Base-by-base conservation (phyloP, 176 grass and related monocot species). In the Pontederia paniculata region DNA sequence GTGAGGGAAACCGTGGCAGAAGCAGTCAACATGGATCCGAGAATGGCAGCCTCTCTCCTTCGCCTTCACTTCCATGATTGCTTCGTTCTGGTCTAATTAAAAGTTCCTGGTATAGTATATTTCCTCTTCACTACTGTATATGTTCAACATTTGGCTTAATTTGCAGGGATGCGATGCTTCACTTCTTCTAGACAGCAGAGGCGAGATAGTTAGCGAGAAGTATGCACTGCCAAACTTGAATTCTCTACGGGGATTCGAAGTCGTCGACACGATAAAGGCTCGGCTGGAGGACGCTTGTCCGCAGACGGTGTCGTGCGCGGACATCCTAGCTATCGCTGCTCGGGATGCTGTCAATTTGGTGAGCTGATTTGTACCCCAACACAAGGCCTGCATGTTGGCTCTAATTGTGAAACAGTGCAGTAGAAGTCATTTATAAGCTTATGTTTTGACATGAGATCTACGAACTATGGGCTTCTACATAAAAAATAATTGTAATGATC, bases 11-110 rank as follows among this genome's bases (percentile, higher is more conserved):
- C 37, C 16, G 44, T 82, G 5, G 68, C 55, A 46, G 25, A 42
- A 0, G 79, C 15, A 13, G 55, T 82, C 5, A 73, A 77, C 23
- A 43, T 12, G 4, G 73, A 82, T 54, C 79, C 79, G 2, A 67
- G 58, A n/a, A 54, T 82, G n/a, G 73, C 79, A 0, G 79, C 79
- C 8, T 66, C 69, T 16, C 73, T 82, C 14, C 79, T 82, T 23
- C 79, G 73, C 47, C 22, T 82, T 14, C 68, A 77, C 15, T 82
- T 82, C 54, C 73, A 82, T 44, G 79, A 82, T 22, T 82, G 79
- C 17, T 82, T 82, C 37, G 79, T 82, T 46, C 68, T 82, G 73
- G 79, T 82, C 15, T 52, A 47, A 18, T 25, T 54, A 19, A n/a
- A n/a, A n/a, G 15, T 44, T 52, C 11, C n/a, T 20, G 7, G 28